Base-by-base conservation (phyloP, 768 basidiomycete species). In the Rhodotorula taiwanensis region DNA sequence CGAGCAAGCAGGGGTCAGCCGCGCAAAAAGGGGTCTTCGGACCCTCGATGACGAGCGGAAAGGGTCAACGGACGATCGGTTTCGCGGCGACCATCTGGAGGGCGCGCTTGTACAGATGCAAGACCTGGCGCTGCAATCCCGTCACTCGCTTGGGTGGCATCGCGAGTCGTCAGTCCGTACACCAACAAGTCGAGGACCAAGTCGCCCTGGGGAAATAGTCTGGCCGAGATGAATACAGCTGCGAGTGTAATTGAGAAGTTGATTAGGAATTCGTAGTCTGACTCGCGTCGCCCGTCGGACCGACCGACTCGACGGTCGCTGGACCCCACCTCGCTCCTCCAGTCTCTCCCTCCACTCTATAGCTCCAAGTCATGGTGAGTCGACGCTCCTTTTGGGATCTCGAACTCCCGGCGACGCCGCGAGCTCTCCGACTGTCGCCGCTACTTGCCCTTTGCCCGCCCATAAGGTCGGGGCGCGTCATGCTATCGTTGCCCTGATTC, bases 61-160 rank as follows among this genome's bases (percentile, higher is more conserved):
- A 23, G 33, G 18, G 41, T 18, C 31, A 34, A 48, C 72, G 34
- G 23, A 71, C 72, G 30, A 64, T 5, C 0, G 72, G 72, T 36
- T 72, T 72, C 10, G 65, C 58, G n/a, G 31, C 13, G 30, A 71
- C 68, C 53, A 72, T 55, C 21, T 51, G 21, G 39, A 72, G 61
- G 0, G 62, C 55, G n/a, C 70, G 61, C 49, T 55, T 57, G 61
- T 72, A 72, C 31, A 64, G 48, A 27, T 10, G 7, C 56, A 50
- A 54, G 50, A 72, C 54, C 13, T 66, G 58, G 20, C 60, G 45
- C 45, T 72, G 72, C 13, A 72, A 53, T 0, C 72, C 72, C 3
- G 67, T 64, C 4, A 65, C 27, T 2, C 71, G 43, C 13, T 41
- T 33, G 1, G 31, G 41, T 8, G 58, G 27, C 47, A 48, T 58